Conservation (phyloP, 148 eudicot genomes). For the Fagopyrum homotropicum region DNA sequence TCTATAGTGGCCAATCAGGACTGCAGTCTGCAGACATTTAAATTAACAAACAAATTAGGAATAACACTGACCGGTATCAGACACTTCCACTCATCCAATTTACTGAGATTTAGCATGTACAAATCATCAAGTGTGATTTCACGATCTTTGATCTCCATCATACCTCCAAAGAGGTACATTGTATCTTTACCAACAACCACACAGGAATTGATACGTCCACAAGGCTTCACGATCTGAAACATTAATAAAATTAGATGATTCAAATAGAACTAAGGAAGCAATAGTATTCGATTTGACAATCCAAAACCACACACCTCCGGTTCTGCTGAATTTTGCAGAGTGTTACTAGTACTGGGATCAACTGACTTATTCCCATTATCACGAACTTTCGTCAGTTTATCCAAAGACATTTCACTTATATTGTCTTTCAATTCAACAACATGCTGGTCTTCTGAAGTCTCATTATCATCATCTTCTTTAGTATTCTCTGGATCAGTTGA, state of each 20-base stretch:
- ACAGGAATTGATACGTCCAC: slow-evolving; percentile 90
- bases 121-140: slow-evolving; percentile 94
- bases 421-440: slow-evolving; percentile 34
- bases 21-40: neutral
- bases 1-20: neutral
- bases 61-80: slow-evolving; percentile 60
- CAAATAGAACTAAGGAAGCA: slow-evolving; percentile 5
- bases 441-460: slow-evolving; percentile 39
- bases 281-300: slow-evolving; percentile 2
- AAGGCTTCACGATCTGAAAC: slow-evolving; percentile 82
- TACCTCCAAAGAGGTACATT: slow-evolving; percentile 85
- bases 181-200: slow-evolving; percentile 91
- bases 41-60: neutral
- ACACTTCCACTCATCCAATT: slow-evolving; percentile 98
- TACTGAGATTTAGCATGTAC: slow-evolving; percentile 83
- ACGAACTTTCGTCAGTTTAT: slow-evolving; percentile 29
- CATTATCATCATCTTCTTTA: slow-evolving; percentile 32
- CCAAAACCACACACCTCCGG: slow-evolving; percentile 60
- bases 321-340: slow-evolving; percentile 35
- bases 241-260: neutral
- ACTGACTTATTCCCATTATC: slow-evolving; percentile 22
- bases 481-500: slow-evolving; percentile 25
- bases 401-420: slow-evolving; percentile 46
- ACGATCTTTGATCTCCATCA: slow-evolving; percentile 96
- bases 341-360: slow-evolving; percentile 29